Conservation (phyloP, 225 moss, liverwort and hornwort genomes). For the Asterella californica region DNA sequence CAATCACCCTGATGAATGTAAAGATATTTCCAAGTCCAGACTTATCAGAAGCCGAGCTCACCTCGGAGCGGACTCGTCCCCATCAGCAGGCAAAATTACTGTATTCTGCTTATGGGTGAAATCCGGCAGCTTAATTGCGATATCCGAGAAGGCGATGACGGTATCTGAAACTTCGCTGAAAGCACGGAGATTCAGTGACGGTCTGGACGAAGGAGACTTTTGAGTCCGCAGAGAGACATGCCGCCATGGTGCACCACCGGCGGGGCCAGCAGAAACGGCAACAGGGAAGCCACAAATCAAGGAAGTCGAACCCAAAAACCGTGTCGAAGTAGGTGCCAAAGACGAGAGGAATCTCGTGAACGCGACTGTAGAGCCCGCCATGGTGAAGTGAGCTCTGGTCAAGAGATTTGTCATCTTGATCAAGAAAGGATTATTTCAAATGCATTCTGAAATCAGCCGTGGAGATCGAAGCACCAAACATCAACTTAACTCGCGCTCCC, state of each 20-base stretch:
- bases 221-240: neutral
- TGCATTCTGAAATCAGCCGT: neutral
- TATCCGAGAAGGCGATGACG: slow-evolving; percentile 12
- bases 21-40: neutral
- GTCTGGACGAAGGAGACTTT: too few species aligned
- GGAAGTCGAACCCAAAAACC: neutral
- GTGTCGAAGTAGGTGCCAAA: neutral
- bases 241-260: neutral
- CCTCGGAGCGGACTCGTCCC: slow-evolving; percentile 1
- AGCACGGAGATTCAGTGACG: neutral
- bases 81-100: neutral
- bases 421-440: neutral
- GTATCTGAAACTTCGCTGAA: slow-evolving; percentile 9
- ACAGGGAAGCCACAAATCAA: neutral
- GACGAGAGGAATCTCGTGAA: neutral
- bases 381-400: neutral
- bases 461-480: too few species aligned
- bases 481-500: too few species aligned
- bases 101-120: slow-evolving; percentile 1
- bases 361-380: neutral
- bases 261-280: neutral
- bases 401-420: neutral
- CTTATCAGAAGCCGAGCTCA: neutral
- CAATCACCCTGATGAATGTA: neutral
- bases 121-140: slow-evolving; percentile 23